Evolutionary conservation across 305 asterid genomes (phyloP).

Genomic region (Rubia tinctorum): DNA sequence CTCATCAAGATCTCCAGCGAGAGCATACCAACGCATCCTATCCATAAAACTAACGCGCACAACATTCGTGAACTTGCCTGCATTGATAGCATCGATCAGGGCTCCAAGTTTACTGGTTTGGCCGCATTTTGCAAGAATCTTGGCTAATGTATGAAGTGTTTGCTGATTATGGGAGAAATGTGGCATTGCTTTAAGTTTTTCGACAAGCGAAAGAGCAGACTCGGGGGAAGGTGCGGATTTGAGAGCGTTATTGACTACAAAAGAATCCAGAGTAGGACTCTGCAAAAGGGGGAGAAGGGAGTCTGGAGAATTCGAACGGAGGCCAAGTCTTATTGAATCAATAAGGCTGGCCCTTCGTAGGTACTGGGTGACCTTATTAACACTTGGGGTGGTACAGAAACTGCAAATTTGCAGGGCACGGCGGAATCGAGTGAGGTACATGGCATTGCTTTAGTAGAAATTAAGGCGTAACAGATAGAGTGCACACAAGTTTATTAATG

Average conservation of each 20-base stretch:
- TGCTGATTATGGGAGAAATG: slow-evolving; percentile 63
- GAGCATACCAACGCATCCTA: slow-evolving; percentile 72
- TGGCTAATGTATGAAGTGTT: slow-evolving; percentile 73
- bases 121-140: slow-evolving; percentile 71
- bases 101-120: slow-evolving; percentile 52
- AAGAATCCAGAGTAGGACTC: slow-evolving; percentile 62
- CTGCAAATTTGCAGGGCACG: slow-evolving; percentile 32
- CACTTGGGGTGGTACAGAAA: slow-evolving; percentile 40
- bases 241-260: slow-evolving; percentile 77
- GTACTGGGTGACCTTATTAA: slow-evolving; percentile 61
- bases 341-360: slow-evolving; percentile 80
- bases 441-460: not conserved
- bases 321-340: slow-evolving; percentile 69
- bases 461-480: too few species aligned
- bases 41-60: slow-evolving; percentile 73
- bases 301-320: slow-evolving; percentile 55
- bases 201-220: slow-evolving; percentile 65
- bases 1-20: slow-evolving; percentile 63
- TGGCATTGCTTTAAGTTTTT: slow-evolving; percentile 50
- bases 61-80: slow-evolving; percentile 59
- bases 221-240: slow-evolving; percentile 75
- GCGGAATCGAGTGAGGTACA: slow-evolving; percentile 8
- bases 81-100: slow-evolving; percentile 60
- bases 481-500: too few species aligned
- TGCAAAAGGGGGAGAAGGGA: slow-evolving; percentile 47